A percentile compares a stretch with the other conserved stretches of the same genome.
Conservation (phyloP, 345 rosid genomes). For the Rubroshorea leprosula region DNA sequence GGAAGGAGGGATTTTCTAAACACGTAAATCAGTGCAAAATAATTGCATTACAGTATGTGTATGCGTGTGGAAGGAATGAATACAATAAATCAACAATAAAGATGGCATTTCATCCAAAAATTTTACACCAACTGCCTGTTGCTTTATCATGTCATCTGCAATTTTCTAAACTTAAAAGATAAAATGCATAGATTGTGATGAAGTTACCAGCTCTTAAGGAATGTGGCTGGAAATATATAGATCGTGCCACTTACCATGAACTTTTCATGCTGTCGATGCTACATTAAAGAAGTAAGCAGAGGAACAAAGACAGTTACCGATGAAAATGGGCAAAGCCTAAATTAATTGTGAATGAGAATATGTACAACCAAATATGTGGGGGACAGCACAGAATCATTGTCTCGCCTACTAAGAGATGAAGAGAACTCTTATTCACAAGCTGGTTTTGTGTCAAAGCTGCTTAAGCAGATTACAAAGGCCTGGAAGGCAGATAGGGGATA, state of each 20-base stretch:
- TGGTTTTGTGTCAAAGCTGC: slow-evolving; percentile 94
- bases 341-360: slow-evolving; percentile 25
- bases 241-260: slow-evolving; percentile 17
- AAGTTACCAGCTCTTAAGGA: slow-evolving; percentile 13
- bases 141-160: slow-evolving; percentile 13
- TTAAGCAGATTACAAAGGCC: slow-evolving; percentile 92
- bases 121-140: neutral
- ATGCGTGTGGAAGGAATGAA: neutral
- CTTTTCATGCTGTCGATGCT: neutral
- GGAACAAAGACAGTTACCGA: slow-evolving; percentile 4
- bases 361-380: slow-evolving; percentile 31
- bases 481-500: slow-evolving; percentile 94
- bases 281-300: slow-evolving; percentile 14
- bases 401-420: slow-evolving; percentile 12
- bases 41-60: neutral
- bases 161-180: slow-evolving; percentile 16
- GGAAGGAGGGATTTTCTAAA: slow-evolving; percentile 30
- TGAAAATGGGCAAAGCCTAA: slow-evolving; percentile 13
- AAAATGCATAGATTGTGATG: neutral
- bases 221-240: slow-evolving; percentile 11
- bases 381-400: slow-evolving; percentile 17
- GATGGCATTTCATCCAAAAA: slow-evolving; percentile 21
- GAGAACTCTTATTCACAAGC: slow-evolving; percentile 60
- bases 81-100: slow-evolving; percentile 18
- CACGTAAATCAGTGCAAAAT: neutral